These are phyloP conservation scores for Alternaria sp. DNA, from an alignment of 2,329 filamentous ascomycete species.

Conservation along the genomic window DNA sequence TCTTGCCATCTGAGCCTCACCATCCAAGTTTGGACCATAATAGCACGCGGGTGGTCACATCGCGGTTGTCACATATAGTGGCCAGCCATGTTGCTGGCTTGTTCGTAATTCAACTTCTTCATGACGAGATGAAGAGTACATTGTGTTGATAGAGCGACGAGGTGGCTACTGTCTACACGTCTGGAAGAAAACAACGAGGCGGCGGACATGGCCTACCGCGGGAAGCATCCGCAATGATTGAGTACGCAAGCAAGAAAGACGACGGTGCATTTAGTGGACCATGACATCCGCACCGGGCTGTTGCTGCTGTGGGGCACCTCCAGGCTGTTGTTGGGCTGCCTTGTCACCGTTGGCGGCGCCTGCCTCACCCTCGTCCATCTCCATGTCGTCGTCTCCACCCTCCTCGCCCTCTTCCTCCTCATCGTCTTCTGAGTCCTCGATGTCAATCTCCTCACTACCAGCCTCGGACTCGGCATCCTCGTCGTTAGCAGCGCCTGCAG, in stretches of 20 bases:
- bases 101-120: slow-evolving; percentile 4
- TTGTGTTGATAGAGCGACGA: slow-evolving; percentile 2
- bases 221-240: slow-evolving; percentile 9
- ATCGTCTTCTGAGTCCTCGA: slow-evolving; percentile 77
- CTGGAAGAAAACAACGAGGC: slow-evolving; percentile 4
- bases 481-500: slow-evolving; percentile 61
- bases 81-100: slow-evolving; percentile 2
- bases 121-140: slow-evolving; percentile 12
- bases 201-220: neutral
- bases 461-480: slow-evolving; percentile 76
- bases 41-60: slow-evolving; percentile 3
- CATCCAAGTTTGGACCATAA: neutral
- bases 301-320: slow-evolving; percentile 31
- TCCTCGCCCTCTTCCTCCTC: slow-evolving; percentile 72
- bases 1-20: slow-evolving; percentile 2
- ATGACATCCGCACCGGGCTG: slow-evolving; percentile 50
- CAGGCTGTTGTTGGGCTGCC: slow-evolving; percentile 37
- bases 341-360: slow-evolving; percentile 49
- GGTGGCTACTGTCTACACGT: slow-evolving; percentile 4
- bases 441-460: slow-evolving; percentile 80
- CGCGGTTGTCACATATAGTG: slow-evolving; percentile 6
- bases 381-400: slow-evolving; percentile 63
- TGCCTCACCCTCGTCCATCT: slow-evolving; percentile 64
- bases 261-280: slow-evolving; percentile 47
- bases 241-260: slow-evolving; percentile 8